A percentile compares a stretch with the other conserved stretches of the same genome.
These are phyloP conservation scores for Asterophora parasitica DNA, from an alignment of 768 basidiomycete genomes.

Conservation along the genomic window DNA sequence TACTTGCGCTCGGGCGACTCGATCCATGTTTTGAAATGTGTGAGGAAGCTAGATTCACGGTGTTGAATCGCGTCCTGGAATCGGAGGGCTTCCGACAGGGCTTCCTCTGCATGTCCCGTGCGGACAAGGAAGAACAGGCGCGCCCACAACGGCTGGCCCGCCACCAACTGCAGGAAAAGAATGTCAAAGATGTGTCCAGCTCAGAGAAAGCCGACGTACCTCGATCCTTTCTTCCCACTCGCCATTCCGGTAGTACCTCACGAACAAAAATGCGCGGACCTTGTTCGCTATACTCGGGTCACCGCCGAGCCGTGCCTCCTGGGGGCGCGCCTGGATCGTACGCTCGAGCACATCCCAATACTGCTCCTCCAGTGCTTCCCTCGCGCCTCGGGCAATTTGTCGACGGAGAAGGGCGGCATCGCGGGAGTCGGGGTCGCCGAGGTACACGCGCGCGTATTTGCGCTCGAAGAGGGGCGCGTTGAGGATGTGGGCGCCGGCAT, in stretches of 20 bases:
- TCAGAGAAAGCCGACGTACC: conserved; percentile 36
- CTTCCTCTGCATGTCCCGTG: conserved; percentile 78
- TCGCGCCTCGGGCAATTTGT: conserved; percentile 73
- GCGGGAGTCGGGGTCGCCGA: conserved; percentile 60
- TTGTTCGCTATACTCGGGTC: conserved; percentile 88
- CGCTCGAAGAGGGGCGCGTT: conserved; percentile 78
- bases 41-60: conserved; percentile 78
- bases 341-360: conserved; percentile 82
- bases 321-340: conserved; percentile 74
- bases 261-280: conserved; percentile 79
- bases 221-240: conserved; percentile 91
- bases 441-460: conserved; percentile 76
- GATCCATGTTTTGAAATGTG: conserved; percentile 79
- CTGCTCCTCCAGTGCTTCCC: conserved; percentile 84
- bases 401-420: conserved; percentile 61
- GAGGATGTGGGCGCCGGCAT: conserved; percentile 77
- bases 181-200: background rate
- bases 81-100: conserved; percentile 67
- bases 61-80: conserved; percentile 69
- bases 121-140: conserved; percentile 90
- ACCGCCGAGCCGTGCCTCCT: conserved; percentile 85
- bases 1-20: conserved; percentile 77
- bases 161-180: conserved; percentile 55
- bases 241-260: conserved; percentile 72
- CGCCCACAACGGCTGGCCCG: conserved; percentile 90